Percentiles rank a stretch among this genome's conserved stretches.
Evolutionary conservation across 225 moss, liverwort and hornwort species (phyloP).

Genomic region (Takakia lepidozioides): DNA sequence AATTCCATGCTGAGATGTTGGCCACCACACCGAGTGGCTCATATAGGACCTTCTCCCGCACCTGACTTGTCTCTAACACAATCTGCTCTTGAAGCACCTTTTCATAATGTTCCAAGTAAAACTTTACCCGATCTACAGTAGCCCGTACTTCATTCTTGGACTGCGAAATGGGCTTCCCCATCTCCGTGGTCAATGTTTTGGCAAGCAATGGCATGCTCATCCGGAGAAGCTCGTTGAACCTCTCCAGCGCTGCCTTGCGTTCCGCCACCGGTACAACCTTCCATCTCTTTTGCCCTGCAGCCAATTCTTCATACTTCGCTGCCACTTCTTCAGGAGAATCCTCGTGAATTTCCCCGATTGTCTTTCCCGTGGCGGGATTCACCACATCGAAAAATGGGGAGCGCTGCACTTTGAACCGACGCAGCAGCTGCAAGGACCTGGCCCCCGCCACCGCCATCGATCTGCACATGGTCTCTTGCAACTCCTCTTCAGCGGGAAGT

Average conservation of each 20-base stretch:
- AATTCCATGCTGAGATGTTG: conserved; percentile 97
- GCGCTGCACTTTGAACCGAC: too few species aligned
- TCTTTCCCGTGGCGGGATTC: conserved; percentile 77
- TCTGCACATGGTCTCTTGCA: too few species aligned
- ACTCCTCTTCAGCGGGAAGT: too few species aligned
- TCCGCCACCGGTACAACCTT: conserved; percentile 42
- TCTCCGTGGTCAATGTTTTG: conserved; percentile 75
- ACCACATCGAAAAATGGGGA: conserved; percentile 88
- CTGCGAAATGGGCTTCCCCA: conserved; percentile 95
- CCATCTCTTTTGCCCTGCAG: conserved; percentile 65
- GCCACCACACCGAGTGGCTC: conserved; percentile 96
- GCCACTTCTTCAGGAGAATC: conserved; percentile 53
- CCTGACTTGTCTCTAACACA: conserved; percentile 53
- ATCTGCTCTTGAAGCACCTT: conserved; percentile 72
- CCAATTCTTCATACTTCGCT: conserved; percentile 51
- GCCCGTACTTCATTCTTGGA: conserved; percentile 86
- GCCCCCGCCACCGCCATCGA: too few species aligned
- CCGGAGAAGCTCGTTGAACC: conserved; percentile 77
- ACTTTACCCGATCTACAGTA: conserved; percentile 72
- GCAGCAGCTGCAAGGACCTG: too few species aligned
- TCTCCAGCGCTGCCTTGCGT: conserved; percentile 60
- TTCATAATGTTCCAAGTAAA: conserved; percentile 71
- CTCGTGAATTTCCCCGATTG: conserved; percentile 57
- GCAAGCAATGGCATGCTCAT: conserved; percentile 66
- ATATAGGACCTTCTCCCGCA: conserved; percentile 79